phyloP scores from a whole-genome alignment of 352 stramenopile genomes.

The Globisporangium megalacanthum region DNA sequence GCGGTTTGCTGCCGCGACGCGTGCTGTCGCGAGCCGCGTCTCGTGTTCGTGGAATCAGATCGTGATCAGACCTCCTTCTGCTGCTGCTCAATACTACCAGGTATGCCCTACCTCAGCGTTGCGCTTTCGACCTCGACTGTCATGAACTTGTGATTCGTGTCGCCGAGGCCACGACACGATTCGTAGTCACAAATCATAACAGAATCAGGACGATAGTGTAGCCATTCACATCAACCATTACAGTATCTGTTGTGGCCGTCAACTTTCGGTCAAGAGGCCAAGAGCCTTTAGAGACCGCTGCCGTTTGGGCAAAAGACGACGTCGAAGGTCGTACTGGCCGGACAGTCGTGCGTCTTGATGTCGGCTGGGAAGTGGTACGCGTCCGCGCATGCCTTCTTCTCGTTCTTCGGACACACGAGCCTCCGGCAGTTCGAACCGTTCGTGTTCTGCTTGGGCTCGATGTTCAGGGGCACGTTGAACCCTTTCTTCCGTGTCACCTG shows the following conservation, averaged over 20 bases:
- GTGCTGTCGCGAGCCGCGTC: constrained; percentile 56
- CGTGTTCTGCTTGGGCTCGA: constrained; percentile 13
- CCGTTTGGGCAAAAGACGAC: constrained; percentile 19
- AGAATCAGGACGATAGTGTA: no score
- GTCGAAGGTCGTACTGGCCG: constrained; percentile 21
- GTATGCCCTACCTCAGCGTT: no score
- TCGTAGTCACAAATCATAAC: no score
- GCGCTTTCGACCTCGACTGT: no score
- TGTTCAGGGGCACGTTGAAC: constrained; percentile 20
- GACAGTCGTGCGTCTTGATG: constrained; percentile 15
- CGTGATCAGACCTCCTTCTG: constrained; percentile 61
- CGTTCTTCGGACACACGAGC: constrained; percentile 12
- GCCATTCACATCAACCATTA: no score
- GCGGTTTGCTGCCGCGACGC: constrained; percentile 40
- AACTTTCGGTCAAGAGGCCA: no score
- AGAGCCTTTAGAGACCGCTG: no score
- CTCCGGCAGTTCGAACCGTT: constrained; percentile 2
- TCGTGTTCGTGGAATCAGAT: constrained; percentile 72
- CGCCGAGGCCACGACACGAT: no score
- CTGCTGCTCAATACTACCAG: no score
- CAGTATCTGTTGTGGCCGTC: no score
- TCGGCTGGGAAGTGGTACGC: constrained; percentile 24
- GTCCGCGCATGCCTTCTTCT: constrained; percentile 6
- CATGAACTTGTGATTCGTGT: no score
- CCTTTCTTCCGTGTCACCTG: constrained; percentile 7